These are phyloP conservation scores for Moniliophthora roreri DNA, from an alignment of 1,284 basidiomycete genomes.

Conservation along the genomic window DNA sequence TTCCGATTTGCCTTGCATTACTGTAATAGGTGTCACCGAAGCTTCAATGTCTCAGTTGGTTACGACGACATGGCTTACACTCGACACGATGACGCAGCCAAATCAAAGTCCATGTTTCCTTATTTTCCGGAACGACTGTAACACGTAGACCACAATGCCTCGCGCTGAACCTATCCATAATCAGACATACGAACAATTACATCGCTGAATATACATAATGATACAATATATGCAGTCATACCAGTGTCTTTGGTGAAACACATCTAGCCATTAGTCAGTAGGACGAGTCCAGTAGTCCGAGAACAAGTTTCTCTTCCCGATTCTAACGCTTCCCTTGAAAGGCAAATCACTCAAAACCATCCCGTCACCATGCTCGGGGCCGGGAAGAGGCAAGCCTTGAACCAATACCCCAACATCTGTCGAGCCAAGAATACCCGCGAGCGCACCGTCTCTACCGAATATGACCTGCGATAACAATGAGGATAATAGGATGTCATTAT, in stretches of 20 bases:
- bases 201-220: too few species aligned
- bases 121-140: too few species aligned
- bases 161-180: too few species aligned
- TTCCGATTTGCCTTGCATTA: too few species aligned
- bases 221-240: too few species aligned
- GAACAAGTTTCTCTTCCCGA: constrained; percentile 53
- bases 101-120: too few species aligned
- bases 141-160: too few species aligned
- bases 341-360: constrained; percentile 65
- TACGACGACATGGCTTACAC: too few species aligned
- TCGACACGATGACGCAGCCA: too few species aligned
- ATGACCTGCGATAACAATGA: constrained; percentile 49
- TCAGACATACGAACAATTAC: background rate
- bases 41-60: too few species aligned
- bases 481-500: constrained; percentile 3
- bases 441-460: constrained; percentile 61
- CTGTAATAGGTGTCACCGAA: too few species aligned
- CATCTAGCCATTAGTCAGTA: background rate
- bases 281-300: background rate
- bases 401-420: constrained; percentile 62
- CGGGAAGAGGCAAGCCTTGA: constrained; percentile 57
- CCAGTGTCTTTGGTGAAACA: too few species aligned
- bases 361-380: constrained; percentile 35
- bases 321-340: constrained; percentile 61
- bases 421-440: constrained; percentile 67